phyloP scores from a whole-genome alignment of 441 rosid species.

The Geranium incanum region DNA sequence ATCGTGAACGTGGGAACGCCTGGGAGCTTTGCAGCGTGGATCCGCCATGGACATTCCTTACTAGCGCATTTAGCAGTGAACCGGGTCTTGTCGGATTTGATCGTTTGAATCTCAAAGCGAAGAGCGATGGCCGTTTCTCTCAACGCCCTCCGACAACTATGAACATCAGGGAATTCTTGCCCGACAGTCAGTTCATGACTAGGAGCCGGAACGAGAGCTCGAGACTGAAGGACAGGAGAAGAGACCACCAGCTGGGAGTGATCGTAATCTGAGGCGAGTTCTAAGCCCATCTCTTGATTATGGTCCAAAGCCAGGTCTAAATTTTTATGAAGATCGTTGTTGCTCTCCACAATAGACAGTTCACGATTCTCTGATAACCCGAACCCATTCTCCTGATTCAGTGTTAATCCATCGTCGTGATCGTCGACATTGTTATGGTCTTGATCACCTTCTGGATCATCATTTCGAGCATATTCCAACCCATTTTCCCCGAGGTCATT shows the following conservation, averaged over 20 bases:
- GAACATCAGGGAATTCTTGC: slow-evolving; percentile 91
- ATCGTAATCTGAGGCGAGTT: slow-evolving; percentile 7
- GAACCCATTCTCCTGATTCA: slow-evolving; percentile 42
- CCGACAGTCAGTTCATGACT: slow-evolving; percentile 64
- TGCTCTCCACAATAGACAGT: slow-evolving; percentile 51
- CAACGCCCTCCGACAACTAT: slow-evolving; percentile 87
- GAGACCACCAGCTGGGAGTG: slow-evolving; percentile 17
- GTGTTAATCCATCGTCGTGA: slow-evolving; percentile 36
- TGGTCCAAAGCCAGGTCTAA: slow-evolving; percentile 60
- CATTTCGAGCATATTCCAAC: slow-evolving; percentile 21
- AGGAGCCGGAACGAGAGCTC: slow-evolving; percentile 42
- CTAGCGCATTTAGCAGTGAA: slow-evolving; percentile 89
- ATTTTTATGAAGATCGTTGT: slow-evolving; percentile 66
- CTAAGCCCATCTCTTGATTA: slow-evolving; percentile 53
- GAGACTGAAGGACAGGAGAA: slow-evolving; percentile 54
- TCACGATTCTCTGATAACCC: slow-evolving; percentile 46
- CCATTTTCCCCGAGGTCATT: slow-evolving; percentile 13
- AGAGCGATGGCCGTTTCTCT: slow-evolving; percentile 92
- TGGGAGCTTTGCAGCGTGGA: slow-evolving; percentile 28
- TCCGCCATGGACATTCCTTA: slow-evolving; percentile 94
- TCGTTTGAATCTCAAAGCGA: slow-evolving; percentile 91
- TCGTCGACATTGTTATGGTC: slow-evolving; percentile 59
- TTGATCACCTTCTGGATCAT: slow-evolving; percentile 54
- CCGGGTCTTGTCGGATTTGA: slow-evolving; percentile 89
- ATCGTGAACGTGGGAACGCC: slow-evolving; percentile 94